Percentiles rank a stretch among this genome's conserved stretches.
phyloP scores from a whole-genome alignment of 441 rosid genomes.

The Codiaeum variegatum region DNA sequence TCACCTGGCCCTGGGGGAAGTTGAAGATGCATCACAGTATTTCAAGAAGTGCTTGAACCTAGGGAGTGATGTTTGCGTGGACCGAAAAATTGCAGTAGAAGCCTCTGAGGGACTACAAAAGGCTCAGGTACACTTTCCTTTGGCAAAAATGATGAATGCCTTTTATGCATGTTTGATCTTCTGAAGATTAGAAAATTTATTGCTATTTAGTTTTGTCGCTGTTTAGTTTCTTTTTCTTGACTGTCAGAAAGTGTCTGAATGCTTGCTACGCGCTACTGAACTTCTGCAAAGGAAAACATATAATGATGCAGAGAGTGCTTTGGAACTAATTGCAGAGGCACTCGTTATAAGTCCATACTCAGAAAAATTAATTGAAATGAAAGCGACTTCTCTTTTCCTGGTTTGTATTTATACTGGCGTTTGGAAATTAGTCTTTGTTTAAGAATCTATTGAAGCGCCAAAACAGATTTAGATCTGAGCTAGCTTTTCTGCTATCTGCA shows the following conservation, averaged over 20 bases:
- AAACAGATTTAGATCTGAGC: conserved; percentile 10
- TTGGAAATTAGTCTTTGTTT: conserved; percentile 12
- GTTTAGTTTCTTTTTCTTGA: conserved; percentile 26
- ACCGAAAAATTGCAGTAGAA: conserved; percentile 72
- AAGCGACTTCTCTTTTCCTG: conserved; percentile 67
- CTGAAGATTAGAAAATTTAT: neutral
- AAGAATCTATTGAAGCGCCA: conserved; percentile 16
- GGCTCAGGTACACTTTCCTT: conserved; percentile 59
- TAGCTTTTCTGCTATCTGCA: conserved; percentile 38
- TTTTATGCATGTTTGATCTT: neutral
- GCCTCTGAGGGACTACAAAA: conserved; percentile 92
- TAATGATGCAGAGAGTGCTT: conserved; percentile 49
- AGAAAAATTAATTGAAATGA: conserved; percentile 77
- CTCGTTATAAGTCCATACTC: conserved; percentile 55
- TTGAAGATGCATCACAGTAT: conserved; percentile 67
- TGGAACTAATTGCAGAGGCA: conserved; percentile 68
- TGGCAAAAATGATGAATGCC: neutral
- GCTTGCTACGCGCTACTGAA: conserved; percentile 49
- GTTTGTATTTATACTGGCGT: conserved; percentile 36
- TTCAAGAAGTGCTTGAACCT: conserved; percentile 77
- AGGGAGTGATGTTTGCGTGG: conserved; percentile 69
- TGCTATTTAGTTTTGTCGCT: conserved; percentile 17
- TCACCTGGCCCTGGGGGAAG: conserved; percentile 86
- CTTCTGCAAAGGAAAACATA: conserved; percentile 47
- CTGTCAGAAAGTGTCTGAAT: conserved; percentile 76